A percentile compares a stretch with the other conserved stretches of the same genome.
These are phyloP conservation scores for Pleurotus cornucopiae DNA, from an alignment of 768 basidiomycete genomes.

Conservation along the genomic window DNA sequence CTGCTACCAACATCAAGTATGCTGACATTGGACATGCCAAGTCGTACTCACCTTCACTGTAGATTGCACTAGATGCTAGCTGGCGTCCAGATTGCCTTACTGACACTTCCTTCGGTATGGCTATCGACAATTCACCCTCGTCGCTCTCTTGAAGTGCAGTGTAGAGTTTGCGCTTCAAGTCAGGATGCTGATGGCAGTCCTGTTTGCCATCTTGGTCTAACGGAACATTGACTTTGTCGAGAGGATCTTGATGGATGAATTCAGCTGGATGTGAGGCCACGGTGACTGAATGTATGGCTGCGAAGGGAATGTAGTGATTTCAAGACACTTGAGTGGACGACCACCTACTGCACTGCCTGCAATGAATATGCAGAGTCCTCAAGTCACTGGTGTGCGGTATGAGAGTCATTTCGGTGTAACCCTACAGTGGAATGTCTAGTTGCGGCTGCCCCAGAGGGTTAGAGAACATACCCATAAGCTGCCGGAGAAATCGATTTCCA, in stretches of 20 bases:
- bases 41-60: constrained; percentile 52
- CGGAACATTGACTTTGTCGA: constrained; percentile 55
- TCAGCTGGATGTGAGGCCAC: constrained; percentile 71
- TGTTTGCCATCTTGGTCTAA: constrained; percentile 41
- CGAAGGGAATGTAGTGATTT: constrained; percentile 15
- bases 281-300: constrained; percentile 71
- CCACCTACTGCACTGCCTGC: constrained; percentile 77
- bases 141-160: constrained; percentile 87
- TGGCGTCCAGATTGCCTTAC: constrained; percentile 56
- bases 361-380: constrained; percentile 82
- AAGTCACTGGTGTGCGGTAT: constrained; percentile 77
- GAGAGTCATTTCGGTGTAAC: constrained; percentile 91
- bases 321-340: background rate
- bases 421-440: constrained; percentile 40
- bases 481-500: constrained; percentile 92
- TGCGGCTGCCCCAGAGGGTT: constrained; percentile 8
- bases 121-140: constrained; percentile 92
- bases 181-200: constrained; percentile 87
- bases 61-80: constrained; percentile 32
- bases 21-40: no score
- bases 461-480: constrained; percentile 64
- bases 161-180: constrained; percentile 89
- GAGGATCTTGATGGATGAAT: constrained; percentile 75
- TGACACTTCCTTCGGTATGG: constrained; percentile 70
- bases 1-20: constrained; percentile 25